Conservation (phyloP, 2,329 filamentous ascomycete species). For the Neopestalotiopsis sp. region DNA sequence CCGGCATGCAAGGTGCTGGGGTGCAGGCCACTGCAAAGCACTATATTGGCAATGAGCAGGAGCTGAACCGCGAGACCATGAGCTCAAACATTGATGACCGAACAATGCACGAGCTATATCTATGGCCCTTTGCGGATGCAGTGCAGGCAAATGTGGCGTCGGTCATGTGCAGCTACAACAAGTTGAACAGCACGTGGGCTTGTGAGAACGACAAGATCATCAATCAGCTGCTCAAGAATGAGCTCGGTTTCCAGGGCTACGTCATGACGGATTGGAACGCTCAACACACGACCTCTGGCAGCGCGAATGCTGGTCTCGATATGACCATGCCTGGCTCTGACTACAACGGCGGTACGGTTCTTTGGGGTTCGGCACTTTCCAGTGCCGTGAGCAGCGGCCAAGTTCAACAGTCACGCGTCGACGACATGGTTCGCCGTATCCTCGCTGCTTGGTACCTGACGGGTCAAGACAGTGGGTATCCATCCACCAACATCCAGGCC, state of each 20-base stretch:
- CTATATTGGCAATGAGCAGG: constrained; percentile 74
- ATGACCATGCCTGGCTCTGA: constrained; percentile 81
- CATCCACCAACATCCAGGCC: constrained; percentile 57
- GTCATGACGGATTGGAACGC: constrained; percentile 73
- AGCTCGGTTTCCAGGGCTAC: constrained; percentile 75
- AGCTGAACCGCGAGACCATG: constrained; percentile 59
- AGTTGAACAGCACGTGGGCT: constrained; percentile 70
- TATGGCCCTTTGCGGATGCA: constrained; percentile 73
- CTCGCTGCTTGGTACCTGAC: constrained; percentile 66
- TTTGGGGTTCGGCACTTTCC: constrained; percentile 61
- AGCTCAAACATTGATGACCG: constrained; percentile 67
- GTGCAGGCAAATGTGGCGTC: constrained; percentile 68
- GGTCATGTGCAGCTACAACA: constrained; percentile 77
- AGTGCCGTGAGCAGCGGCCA: constrained; percentile 61
- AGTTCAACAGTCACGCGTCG: constrained; percentile 63
- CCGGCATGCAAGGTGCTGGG: constrained; percentile 58
- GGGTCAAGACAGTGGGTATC: constrained; percentile 55
- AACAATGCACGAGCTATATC: constrained; percentile 69
- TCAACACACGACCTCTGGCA: constrained; percentile 72
- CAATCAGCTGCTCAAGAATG: constrained; percentile 68
- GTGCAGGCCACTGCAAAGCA: constrained; percentile 62
- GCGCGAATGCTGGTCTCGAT: constrained; percentile 73
- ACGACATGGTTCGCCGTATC: constrained; percentile 71
- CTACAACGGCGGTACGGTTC: constrained; percentile 55
- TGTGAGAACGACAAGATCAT: constrained; percentile 68